Conservation (phyloP, 345 rosid species). For the Barbarea vulgaris region DNA sequence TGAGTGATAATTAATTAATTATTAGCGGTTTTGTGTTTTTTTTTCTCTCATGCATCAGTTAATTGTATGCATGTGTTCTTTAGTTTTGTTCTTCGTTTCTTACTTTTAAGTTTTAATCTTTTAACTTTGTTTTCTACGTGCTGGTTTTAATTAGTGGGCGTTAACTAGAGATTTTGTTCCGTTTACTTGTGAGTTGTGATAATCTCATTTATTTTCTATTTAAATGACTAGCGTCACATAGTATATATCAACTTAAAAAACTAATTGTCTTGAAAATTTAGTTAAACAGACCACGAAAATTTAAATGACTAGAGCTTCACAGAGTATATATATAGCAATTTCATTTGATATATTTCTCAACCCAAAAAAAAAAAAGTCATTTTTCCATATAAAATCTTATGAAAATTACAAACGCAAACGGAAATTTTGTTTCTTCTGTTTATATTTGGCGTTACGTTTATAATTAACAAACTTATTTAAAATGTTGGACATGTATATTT, state of each 20-base stretch:
- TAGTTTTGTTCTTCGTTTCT: background rate
- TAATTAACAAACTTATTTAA: no score
- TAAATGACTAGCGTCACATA: background rate
- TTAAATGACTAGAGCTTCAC: no score
- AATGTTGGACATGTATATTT: no score
- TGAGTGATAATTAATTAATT: background rate
- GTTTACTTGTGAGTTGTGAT: background rate
- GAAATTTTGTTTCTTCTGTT: no score
- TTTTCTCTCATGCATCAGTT: constrained; percentile 13
- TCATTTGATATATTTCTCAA: no score
- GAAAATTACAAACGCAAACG: background rate
- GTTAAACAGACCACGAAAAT: background rate
- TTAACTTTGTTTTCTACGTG: background rate
- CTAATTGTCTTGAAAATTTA: background rate
- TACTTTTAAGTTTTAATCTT: background rate
- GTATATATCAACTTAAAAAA: background rate
- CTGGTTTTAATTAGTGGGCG: background rate
- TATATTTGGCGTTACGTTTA: background rate
- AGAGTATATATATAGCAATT: no score
- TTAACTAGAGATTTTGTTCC: background rate
- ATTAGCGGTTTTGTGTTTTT: background rate
- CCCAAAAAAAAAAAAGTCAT: background rate
- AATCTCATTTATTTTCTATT: background rate
- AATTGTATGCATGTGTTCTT: constrained; percentile 20
- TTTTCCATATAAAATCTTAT: no score